Percentiles rank a stretch among this genome's conserved stretches.
Evolutionary conservation across 805 yeast species (phyloP).

Genomic region (Cephaloascus albidus): DNA sequence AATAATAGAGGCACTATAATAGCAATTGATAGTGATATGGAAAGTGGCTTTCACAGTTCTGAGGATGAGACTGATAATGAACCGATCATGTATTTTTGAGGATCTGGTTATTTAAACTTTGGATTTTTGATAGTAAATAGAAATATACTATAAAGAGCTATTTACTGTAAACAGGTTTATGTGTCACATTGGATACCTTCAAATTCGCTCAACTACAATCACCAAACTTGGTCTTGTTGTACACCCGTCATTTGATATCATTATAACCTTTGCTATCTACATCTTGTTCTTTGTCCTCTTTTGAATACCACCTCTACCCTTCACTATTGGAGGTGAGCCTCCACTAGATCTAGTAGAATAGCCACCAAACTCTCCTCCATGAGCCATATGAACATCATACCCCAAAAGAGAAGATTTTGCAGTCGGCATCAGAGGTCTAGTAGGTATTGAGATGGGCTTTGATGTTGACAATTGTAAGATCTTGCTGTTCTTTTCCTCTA

Average conservation of each 20-base stretch:
- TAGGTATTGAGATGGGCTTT: slow-evolving; percentile 28
- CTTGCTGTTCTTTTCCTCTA: slow-evolving; percentile 25
- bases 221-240: too few species aligned
- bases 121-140: too few species aligned
- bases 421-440: slow-evolving; percentile 1
- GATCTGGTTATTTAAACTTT: too few species aligned
- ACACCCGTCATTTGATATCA: too few species aligned
- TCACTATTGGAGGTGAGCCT: slow-evolving; percentile 6
- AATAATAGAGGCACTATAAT: too few species aligned
- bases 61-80: neutral
- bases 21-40: neutral
- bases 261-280: too few species aligned
- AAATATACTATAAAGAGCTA: too few species aligned
- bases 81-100: neutral
- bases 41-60: neutral
- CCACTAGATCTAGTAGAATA: neutral
- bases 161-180: too few species aligned
- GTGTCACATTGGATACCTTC: too few species aligned
- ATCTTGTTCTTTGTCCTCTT: slow-evolving; percentile 2
- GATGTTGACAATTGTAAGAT: slow-evolving; percentile 25
- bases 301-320: slow-evolving; percentile 14
- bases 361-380: too few species aligned
- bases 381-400: neutral
- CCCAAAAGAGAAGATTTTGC: neutral
- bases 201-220: too few species aligned